Evolutionary conservation across 169 alveolate genomes (phyloP).

Genomic region (Plasmodium sp.): DNA sequence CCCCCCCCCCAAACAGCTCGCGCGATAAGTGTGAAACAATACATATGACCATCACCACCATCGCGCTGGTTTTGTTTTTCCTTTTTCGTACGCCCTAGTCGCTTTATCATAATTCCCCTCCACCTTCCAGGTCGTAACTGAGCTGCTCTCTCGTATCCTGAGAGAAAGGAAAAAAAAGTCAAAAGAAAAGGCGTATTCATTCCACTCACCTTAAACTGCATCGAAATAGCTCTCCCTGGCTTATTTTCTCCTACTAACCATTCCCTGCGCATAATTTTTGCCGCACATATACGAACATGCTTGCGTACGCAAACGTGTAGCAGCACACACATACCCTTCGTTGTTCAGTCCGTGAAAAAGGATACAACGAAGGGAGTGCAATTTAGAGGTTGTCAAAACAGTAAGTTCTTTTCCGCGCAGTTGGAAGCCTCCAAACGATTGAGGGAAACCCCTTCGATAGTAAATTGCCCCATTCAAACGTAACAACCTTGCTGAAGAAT

Average conservation of each 20-base stretch:
- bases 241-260: background rate
- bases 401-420: background rate
- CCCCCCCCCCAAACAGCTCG: background rate
- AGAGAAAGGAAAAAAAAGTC: background rate
- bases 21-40: background rate
- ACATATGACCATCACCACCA: background rate
- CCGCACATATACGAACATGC: background rate
- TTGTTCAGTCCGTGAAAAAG: background rate
- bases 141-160: background rate
- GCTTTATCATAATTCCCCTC: background rate
- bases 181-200: background rate
- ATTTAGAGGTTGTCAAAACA: background rate
- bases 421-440: background rate
- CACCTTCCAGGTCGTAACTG: background rate
- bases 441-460: background rate
- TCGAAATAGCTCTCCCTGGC: background rate
- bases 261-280: background rate
- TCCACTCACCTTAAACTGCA: background rate
- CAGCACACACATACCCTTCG: background rate
- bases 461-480: background rate
- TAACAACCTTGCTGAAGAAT: slow-evolving; percentile 76
- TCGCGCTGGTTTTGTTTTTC: background rate
- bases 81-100: background rate
- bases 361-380: background rate
- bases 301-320: background rate